Evolutionary conservation across 495 filamentous ascomycete species (phyloP), one percentile per base, ranked within the genome.

Genomic region (Aspergillus conjunctus): DNA sequence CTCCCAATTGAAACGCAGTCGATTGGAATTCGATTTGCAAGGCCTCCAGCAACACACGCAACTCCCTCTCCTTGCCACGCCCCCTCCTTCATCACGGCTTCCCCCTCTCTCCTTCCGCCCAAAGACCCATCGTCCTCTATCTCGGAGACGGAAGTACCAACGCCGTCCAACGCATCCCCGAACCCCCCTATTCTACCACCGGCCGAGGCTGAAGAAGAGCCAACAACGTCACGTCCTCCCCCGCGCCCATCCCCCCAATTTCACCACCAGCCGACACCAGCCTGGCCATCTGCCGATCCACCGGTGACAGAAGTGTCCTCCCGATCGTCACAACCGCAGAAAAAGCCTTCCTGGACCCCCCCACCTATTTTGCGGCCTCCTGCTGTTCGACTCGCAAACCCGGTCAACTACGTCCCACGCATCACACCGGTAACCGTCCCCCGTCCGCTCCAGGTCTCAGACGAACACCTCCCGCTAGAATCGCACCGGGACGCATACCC

Each of bases 401-500:
- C 78, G 1, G 73, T 81, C 71, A 79, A 81, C 59, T 65, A 81
- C 76, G 77, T 79, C 61, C 78, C 78, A 49, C 76, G 78, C 49
- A 72, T 73, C 37, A 78, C 78, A 31, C 74, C 77, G 4, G 73
- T 79, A 32, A 64, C 70, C 5, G 51, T 74, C 51, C 68, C 64
- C 30, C 64, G 58, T 20, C 66, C 63, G 50, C 62, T 66, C 43
- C 71, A 73, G 51, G 51, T 46, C 10, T 75, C 72, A 2, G 68
- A 74, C 74, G 85, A 73, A n/a, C 72, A 67, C 34, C 72, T 79
- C 17, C 69, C 72, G 0, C 69, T 78, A 26, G 66, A 70, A 18
- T 52, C 68, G 30, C 70, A 71, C 26, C 73, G 76, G 26, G 86
- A 85, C 76, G 86, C 86, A 48, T 86, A 84, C 65, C 89, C 88